Conservation (phyloP, 768 basidiomycete species). For the Brasilioporus rufonigricans region DNA sequence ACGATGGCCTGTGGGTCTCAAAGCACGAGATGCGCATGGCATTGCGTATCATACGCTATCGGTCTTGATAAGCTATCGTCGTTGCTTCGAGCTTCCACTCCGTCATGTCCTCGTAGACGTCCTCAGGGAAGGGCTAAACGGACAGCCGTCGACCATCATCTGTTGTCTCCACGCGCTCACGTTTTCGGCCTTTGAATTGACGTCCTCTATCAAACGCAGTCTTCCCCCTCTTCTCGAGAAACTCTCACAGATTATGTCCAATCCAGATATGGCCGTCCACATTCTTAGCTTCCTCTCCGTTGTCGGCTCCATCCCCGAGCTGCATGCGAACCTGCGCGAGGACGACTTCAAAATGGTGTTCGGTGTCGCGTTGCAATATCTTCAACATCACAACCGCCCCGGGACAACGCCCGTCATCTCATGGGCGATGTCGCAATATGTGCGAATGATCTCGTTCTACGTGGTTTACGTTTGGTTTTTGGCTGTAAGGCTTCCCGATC, state of each 20-base stretch:
- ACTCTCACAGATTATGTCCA: constrained; percentile 92
- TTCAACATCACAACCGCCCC: constrained; percentile 81
- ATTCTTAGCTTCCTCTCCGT: constrained; percentile 90
- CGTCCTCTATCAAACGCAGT: constrained; percentile 73
- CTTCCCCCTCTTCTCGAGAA: constrained; percentile 81
- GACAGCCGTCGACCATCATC: constrained; percentile 74
- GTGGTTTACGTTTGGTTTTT: constrained; percentile 96
- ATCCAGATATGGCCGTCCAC: constrained; percentile 90
- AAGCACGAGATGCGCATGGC: constrained; percentile 80
- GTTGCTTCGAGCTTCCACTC: constrained; percentile 67
- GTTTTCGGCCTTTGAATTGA: constrained; percentile 84
- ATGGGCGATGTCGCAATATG: constrained; percentile 88
- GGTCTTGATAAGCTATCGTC: constrained; percentile 83
- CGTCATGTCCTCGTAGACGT: constrained; percentile 73
- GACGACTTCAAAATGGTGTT: constrained; percentile 92
- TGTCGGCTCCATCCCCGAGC: constrained; percentile 71
- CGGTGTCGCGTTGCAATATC: constrained; percentile 89
- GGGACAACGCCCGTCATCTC: constrained; percentile 60
- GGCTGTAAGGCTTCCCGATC: constrained; percentile 76
- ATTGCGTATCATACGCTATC: constrained; percentile 85
- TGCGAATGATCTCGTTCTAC: constrained; percentile 85
- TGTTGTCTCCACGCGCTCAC: constrained; percentile 89
- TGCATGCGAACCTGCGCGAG: constrained; percentile 91
- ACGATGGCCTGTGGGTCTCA: constrained; percentile 59
- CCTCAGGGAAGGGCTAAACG: constrained; percentile 66